A percentile compares a stretch with the other conserved stretches of the same genome.
Conservation (phyloP, 805 yeast species). For the Saccharomycopsis guyanensis region DNA sequence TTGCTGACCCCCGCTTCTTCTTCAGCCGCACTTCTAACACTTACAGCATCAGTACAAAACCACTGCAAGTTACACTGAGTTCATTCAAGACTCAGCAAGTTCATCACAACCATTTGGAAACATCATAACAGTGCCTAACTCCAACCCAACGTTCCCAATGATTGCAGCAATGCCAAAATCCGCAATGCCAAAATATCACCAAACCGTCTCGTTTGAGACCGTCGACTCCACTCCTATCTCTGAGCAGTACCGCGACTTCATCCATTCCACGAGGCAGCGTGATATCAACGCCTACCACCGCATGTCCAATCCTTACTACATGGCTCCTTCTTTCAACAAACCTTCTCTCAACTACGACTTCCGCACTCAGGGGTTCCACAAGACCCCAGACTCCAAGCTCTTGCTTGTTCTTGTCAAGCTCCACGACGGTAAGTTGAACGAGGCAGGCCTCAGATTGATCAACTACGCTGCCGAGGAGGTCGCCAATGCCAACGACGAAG, state of each 20-base stretch:
- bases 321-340: constrained; percentile 20
- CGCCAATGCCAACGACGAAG: constrained; percentile 15
- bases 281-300: constrained; percentile 17
- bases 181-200: neutral
- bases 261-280: constrained; percentile 11
- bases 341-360: constrained; percentile 17
- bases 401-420: constrained; percentile 6
- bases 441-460: constrained; percentile 7
- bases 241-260: constrained; percentile 15
- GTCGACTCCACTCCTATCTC: constrained; percentile 12
- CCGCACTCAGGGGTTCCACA: constrained; percentile 8
- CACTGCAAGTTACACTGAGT: too few relatives aligned
- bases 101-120: too few relatives aligned
- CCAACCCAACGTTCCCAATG: too few relatives aligned
- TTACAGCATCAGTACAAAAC: too few relatives aligned
- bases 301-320: constrained; percentile 18
- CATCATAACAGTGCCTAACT: too few relatives aligned
- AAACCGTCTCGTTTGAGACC: constrained; percentile 20
- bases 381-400: constrained; percentile 5
- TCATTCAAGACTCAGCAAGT: too few relatives aligned
- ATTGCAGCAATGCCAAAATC: too few relatives aligned
- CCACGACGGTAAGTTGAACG: constrained; percentile 5
- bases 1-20: too few relatives aligned
- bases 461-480: constrained; percentile 8
- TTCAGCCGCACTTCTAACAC: too few relatives aligned